Evolutionary conservation across 129 eudicot species (phyloP), one percentile per base, ranked within the genome.

Genomic region (Tagetes patula): DNA sequence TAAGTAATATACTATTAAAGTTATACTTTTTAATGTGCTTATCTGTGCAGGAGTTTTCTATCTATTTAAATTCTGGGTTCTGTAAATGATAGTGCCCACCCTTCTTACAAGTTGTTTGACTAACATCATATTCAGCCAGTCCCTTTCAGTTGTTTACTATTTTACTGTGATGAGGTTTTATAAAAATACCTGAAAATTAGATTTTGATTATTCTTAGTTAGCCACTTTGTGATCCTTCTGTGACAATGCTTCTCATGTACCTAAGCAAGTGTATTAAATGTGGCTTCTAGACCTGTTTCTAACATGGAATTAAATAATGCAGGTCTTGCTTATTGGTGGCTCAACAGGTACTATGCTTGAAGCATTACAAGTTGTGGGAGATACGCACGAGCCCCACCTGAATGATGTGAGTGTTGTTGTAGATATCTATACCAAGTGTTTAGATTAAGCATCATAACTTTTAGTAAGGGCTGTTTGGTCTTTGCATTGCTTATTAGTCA

Each of bases 341-440:
- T 95, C 99, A 74, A 95, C 99, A 5, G 99, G 99, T 61, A 95
- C 99, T 72, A 95, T 95, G 99, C 89, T 95, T 75, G 99, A 91
- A 88, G 85, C 94, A 38, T 82, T 95, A 69, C 78, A 95, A 62
- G 99, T 95, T 72, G 87, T 91, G 33, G 99, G 99, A 73, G 99
- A 95, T 78, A 78, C 72, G 37, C 86, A 81, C 46, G 96, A 85
- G 27, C 84, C 80, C 77, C 85, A 85, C 71, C 69, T 88, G 59
- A 84, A 73, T 43, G 98, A 88, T 49, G 99, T 91, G 85, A 94
- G 96, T 87, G 42, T 76, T 67, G 58, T 60, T 50, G 50, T 37
- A 11, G 3, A 20, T 38, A 43, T 32, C 30, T 59, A 67, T 30
- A 42, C 63, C 27, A 75, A 27, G 9, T 47, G 30, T 40, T 33